Base-by-base conservation (phyloP, 2,329 filamentous ascomycete species). In the Capronia americana region DNA sequence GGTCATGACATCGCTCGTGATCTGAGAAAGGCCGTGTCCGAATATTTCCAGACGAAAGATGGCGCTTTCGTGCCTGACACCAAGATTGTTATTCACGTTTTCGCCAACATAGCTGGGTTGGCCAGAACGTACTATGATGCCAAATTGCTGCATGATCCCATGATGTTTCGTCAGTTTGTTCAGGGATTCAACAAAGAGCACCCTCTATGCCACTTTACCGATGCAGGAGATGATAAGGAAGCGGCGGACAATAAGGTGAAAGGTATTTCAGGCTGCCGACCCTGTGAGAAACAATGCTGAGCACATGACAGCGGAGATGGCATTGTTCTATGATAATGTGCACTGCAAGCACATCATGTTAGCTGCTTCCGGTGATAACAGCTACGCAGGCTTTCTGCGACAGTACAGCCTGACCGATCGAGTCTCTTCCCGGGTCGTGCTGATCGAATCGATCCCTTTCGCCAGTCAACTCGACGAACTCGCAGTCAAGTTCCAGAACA, bases 141-240 rank as follows among this genome's bases (percentile, higher is more conserved):
- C 10, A 69, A 69, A 1, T 70, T 79, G 8, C 46, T 80, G 12
- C 41, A 59, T 10, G 64, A 74, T 10, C 54, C 70, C 3, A 67
- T 69, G 6, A 67, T 69, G 0, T 70, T 82, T 46, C 63, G 70
- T 24, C 69, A 73, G 1, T 82, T 81, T 64, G 74, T 80, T 14
- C 77, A 77, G 20, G 80, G 79, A 0, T 81, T 82, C 72, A 81
- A 81, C 60, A 80, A 77, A 70, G 76, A 74, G 24, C 68, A 77
- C 56, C 60, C 72, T 1, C 61, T 78, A 23, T 80, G 76, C 66
- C 78, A 81, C 46, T 80, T 77, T 63, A 74, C 81, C 26, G 79
- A 81, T 72, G 79, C 77, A 10, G 80, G 79, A 5, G 74, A 77
- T 62, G 79, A 79, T 10, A 81, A 81, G 62, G 79, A 81, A 65